Evolutionary conservation across 2,329 filamentous ascomycete genomes (phyloP).

Genomic region (Beauveria sp.): DNA sequence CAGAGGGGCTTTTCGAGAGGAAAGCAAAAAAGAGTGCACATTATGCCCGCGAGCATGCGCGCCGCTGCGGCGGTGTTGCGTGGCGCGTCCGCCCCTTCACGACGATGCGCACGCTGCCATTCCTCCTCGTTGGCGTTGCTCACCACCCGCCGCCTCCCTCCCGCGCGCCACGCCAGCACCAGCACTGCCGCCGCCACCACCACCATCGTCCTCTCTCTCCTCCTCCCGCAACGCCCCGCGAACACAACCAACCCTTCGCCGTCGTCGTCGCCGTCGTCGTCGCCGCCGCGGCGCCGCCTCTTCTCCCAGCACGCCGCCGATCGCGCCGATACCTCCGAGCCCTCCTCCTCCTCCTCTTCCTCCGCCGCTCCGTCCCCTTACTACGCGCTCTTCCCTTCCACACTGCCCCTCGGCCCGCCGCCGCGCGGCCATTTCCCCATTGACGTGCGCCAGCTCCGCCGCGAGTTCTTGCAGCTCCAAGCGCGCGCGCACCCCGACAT

Average conservation of each 20-base stretch:
- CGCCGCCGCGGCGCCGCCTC: background rate
- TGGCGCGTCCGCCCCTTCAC: background rate
- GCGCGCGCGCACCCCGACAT: constrained; percentile 68
- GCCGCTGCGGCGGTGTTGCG: background rate
- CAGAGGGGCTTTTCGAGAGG: no score
- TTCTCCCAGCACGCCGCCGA: constrained; percentile 11
- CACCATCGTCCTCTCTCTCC: no score
- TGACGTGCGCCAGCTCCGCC: constrained; percentile 60
- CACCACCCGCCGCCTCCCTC: background rate
- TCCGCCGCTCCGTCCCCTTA: constrained; percentile 35
- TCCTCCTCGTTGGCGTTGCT: background rate
- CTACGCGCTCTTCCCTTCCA: constrained; percentile 82
- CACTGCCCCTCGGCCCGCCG: constrained; percentile 70
- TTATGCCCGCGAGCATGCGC: background rate
- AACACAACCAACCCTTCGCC: background rate
- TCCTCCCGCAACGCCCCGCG: background rate
- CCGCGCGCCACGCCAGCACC: background rate
- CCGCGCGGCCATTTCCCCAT: constrained; percentile 70
- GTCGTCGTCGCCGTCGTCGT: background rate
- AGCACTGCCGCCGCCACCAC: background rate
- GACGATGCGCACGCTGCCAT: background rate
- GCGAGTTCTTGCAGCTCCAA: constrained; percentile 83
- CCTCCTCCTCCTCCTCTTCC: constrained; percentile 9
- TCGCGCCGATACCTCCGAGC: constrained; percentile 4
- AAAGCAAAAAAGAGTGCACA: no score